Conservation (phyloP, 352 stramenopile genomes). For the Pythium myriotylum region DNA sequence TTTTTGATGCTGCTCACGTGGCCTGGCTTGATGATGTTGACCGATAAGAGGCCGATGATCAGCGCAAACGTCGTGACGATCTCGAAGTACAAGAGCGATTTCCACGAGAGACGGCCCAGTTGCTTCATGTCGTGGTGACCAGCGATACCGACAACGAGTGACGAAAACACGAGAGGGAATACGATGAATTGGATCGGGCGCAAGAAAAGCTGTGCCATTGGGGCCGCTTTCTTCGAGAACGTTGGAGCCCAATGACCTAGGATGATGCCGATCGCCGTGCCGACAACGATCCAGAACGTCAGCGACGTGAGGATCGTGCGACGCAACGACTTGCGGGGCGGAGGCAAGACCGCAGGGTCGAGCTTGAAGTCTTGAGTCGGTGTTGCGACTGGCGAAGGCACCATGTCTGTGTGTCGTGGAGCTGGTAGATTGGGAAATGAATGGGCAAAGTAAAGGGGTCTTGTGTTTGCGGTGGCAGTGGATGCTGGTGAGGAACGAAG, state of each 20-base stretch:
- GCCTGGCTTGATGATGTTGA: conserved; percentile 59
- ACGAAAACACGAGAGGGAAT: conserved; percentile 49
- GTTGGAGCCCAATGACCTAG: conserved; percentile 49
- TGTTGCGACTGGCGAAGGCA: background rate
- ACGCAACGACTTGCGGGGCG: conserved; percentile 33
- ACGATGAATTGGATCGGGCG: conserved; percentile 50
- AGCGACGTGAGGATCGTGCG: conserved; percentile 48
- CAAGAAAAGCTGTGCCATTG: conserved; percentile 61
- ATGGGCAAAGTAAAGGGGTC: background rate
- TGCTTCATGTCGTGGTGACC: conserved; percentile 65
- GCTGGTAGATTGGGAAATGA: background rate
- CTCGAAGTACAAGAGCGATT: conserved; percentile 39
- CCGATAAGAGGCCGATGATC: conserved; percentile 47
- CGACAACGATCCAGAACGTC: conserved; percentile 62
- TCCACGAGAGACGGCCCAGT: conserved; percentile 52
- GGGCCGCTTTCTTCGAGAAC: conserved; percentile 55
- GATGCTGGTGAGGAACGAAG: no score
- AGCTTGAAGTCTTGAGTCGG: conserved; percentile 9
- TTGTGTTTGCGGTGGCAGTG: background rate
- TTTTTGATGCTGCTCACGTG: conserved; percentile 39
- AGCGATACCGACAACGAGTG: conserved; percentile 58
- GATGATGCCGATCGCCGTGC: conserved; percentile 47
- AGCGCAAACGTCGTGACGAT: conserved; percentile 43
- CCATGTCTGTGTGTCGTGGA: background rate
- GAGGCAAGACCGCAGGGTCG: background rate